phyloP scores from a whole-genome alignment of 1,139 yeast species.

The Candida sp. region DNA sequence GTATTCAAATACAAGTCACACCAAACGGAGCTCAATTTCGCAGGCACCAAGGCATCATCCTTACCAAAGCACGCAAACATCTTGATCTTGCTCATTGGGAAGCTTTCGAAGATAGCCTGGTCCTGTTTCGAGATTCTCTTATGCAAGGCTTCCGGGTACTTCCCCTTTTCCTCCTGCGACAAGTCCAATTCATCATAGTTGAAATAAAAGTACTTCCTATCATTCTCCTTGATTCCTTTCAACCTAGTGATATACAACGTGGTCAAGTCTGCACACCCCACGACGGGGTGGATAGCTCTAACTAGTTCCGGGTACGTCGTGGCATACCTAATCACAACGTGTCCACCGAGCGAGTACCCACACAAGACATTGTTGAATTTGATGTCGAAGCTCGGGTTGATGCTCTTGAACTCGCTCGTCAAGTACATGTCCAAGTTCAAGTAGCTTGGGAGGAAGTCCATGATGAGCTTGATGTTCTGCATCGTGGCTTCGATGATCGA shows the following conservation, averaged over 20 bases:
- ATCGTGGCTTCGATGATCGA: constrained; percentile 56
- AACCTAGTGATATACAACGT: constrained; percentile 46
- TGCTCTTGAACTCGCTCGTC: constrained; percentile 22
- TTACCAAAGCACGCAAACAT: constrained; percentile 44
- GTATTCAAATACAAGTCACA: constrained; percentile 32
- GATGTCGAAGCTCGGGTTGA: constrained; percentile 20
- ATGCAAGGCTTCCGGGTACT: constrained; percentile 44
- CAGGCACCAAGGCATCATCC: constrained; percentile 43
- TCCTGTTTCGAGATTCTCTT: constrained; percentile 34
- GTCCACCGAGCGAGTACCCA: constrained; percentile 70
- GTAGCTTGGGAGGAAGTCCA: constrained; percentile 52
- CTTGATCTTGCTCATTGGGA: constrained; percentile 34
- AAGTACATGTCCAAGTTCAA: constrained; percentile 38
- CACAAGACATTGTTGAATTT: constrained; percentile 39
- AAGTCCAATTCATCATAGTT: constrained; percentile 41
- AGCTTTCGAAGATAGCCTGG: constrained; percentile 35
- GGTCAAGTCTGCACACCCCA: constrained; percentile 51
- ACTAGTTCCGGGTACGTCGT: constrained; percentile 40
- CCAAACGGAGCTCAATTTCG: constrained; percentile 37
- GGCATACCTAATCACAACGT: constrained; percentile 54
- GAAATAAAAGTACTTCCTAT: constrained; percentile 35
- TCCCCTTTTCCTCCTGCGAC: constrained; percentile 25
- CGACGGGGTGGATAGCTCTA: constrained; percentile 46
- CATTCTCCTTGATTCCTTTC: constrained; percentile 22
- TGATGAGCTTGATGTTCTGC: constrained; percentile 50